Base-by-base conservation (phyloP, 148 eudicot genomes). In the Cornus suecica region DNA sequence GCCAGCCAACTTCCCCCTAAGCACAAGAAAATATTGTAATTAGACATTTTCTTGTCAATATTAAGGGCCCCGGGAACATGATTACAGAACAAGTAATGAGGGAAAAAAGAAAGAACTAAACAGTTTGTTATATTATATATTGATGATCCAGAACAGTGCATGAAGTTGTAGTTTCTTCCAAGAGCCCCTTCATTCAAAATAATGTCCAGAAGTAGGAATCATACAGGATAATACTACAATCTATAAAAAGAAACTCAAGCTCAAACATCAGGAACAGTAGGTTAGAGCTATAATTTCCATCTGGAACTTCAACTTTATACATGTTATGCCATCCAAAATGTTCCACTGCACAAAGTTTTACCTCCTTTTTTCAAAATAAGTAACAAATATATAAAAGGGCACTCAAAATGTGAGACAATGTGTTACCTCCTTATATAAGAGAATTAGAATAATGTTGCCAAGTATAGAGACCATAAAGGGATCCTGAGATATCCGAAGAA, bases 1-100 rank as follows among this genome's bases (percentile, higher is more conserved):
- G 74, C 92, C 97, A 64, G 81, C 66, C 76, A 93, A 83, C 85
- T 89, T 96, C 87, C 93, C 97, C 98, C 99, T 95, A 72, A 75
- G 70, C 67, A 73, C 3, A 51, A 70, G 1, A 71, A 58, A 52
- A 71, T 60, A 16, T 65, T 9, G 45, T 30, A 45, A 65, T 22
- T 45, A 41, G 67, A 26, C 69, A 25, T 65, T 74, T 69, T 65
- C 20, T 58, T 0, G 52, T 45, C 31, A 26, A 51, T 54, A 66
- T 15, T 5, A 67, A 54, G 52, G 56, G 20, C 42, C 29, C n/a
- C 28, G 0, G 37, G 24, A 56, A 20, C 51, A 28, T 10, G 56
- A 14, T 56, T 69, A 48, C 10, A 25, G 14, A 74, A 18, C 54
- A 77, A 10, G 25, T 24, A 29, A 66, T 28, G 42, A 64, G n/a